A percentile compares a stretch with the other conserved stretches of the same genome.
Conservation (phyloP, 2,329 filamentous ascomycete species). For the Cercospora sojina region DNA sequence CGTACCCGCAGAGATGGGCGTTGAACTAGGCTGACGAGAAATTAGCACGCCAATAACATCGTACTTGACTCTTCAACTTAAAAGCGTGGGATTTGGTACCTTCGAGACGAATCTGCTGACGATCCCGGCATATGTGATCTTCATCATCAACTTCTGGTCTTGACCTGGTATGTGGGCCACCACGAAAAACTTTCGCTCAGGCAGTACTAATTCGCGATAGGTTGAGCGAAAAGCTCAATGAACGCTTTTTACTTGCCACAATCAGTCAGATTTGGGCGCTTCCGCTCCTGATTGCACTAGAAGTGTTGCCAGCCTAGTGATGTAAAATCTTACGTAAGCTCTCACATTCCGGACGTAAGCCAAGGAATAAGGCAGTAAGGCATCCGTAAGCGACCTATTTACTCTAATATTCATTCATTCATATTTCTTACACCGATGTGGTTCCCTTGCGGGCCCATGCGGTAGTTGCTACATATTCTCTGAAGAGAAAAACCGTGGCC, state of each 20-base stretch:
- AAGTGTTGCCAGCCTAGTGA: slow-evolving; percentile 42
- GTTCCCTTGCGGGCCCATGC: no score
- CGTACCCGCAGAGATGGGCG: not conserved
- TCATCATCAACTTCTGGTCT: slow-evolving; percentile 53
- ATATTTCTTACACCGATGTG: no score
- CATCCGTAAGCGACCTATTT: no score
- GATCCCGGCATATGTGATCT: slow-evolving; percentile 48
- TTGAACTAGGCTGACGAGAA: not conserved
- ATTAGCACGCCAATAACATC: slow-evolving; percentile 36
- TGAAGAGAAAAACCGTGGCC: no score
- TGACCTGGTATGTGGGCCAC: slow-evolving; percentile 37
- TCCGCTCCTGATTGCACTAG: slow-evolving; percentile 39
- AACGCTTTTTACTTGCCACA: slow-evolving; percentile 52
- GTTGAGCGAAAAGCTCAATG: slow-evolving; percentile 52
- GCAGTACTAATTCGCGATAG: slow-evolving; percentile 24
- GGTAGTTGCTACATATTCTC: no score
- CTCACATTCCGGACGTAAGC: no score
- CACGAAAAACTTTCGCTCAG: not conserved
- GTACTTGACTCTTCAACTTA: slow-evolving; percentile 46
- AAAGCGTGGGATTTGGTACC: slow-evolving; percentile 42
- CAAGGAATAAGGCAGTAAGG: no score
- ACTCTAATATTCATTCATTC: no score
- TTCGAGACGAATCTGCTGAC: slow-evolving; percentile 47
- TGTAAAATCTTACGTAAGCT: no score
- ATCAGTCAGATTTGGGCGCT: slow-evolving; percentile 45